Evolutionary conservation across 108 stramenopile species (phyloP).

Genomic region (Pseudonitzschia multiseries): DNA sequence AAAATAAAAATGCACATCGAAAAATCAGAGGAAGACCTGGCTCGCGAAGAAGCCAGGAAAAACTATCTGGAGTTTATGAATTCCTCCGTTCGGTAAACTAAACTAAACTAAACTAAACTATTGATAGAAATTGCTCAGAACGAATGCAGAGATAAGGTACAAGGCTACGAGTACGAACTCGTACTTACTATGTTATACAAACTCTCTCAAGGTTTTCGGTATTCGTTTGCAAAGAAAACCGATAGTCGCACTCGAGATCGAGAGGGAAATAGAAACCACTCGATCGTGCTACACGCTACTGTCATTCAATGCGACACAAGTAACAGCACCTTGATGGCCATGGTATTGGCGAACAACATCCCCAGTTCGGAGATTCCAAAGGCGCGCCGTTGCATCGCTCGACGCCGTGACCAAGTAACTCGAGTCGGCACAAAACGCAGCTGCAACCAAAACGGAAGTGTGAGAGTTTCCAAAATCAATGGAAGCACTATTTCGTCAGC

Average conservation of each 20-base stretch:
- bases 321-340: conserved; percentile 92
- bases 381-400: conserved; percentile 86
- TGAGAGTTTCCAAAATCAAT: background rate
- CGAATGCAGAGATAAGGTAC: too few relatives aligned
- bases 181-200: too few relatives aligned
- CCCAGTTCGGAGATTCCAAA: conserved; percentile 94
- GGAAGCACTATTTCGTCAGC: background rate
- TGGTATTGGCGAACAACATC: conserved; percentile 90
- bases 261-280: background rate
- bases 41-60: conserved; percentile 72
- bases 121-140: background rate
- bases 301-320: conserved; percentile 98
- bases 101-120: background rate
- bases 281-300: conserved; percentile 38
- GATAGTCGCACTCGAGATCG: background rate
- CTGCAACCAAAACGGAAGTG: background rate
- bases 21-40: conserved; percentile 78
- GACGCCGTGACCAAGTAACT: conserved; percentile 94
- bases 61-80: conserved; percentile 83
- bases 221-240: too few relatives aligned
- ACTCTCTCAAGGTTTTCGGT: too few relatives aligned
- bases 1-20: conserved; percentile 84
- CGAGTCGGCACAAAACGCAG: conserved; percentile 96
- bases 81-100: conserved; percentile 36
- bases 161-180: too few relatives aligned